Conservation (phyloP, 805 yeast species). For the Hanseniaspora jakobsenii region DNA sequence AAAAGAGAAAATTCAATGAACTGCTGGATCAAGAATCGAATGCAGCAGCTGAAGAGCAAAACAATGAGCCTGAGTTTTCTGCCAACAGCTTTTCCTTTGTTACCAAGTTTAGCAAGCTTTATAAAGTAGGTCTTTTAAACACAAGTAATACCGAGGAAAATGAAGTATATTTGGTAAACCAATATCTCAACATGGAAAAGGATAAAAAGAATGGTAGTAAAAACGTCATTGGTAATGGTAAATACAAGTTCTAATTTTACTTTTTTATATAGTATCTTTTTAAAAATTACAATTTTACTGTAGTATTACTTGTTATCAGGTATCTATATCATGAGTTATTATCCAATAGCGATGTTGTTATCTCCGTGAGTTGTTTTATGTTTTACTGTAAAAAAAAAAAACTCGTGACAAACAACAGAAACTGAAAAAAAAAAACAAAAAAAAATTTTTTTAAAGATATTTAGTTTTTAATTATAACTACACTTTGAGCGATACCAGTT, state of each 20-base stretch:
- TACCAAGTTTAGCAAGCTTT: constrained; percentile 8
- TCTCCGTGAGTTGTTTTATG: too few relatives aligned
- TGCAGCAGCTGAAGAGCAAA: neutral
- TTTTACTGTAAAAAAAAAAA: too few relatives aligned
- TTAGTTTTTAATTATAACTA: too few relatives aligned
- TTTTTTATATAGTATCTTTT: neutral
- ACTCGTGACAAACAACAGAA: too few relatives aligned
- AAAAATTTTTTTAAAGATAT: too few relatives aligned
- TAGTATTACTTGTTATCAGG: too few relatives aligned
- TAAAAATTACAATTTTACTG: neutral
- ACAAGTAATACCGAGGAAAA: neutral
- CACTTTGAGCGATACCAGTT: too few relatives aligned
- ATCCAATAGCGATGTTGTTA: too few relatives aligned
- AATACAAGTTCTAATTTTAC: constrained; percentile 9
- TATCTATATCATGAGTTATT: too few relatives aligned
- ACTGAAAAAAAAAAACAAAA: too few relatives aligned
- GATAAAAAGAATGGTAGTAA: neutral
- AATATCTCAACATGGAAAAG: neutral
- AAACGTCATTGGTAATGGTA: neutral
- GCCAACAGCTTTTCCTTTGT: neutral
- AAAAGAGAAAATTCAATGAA: constrained; percentile 14
- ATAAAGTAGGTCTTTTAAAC: constrained; percentile 5
- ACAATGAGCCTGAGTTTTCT: neutral
- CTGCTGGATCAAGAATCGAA: constrained; percentile 1
- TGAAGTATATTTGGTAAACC: constrained; percentile 8